Base-by-base conservation (phyloP, 1,284 basidiomycete species). In the Bondarzewia mesenterica region DNA sequence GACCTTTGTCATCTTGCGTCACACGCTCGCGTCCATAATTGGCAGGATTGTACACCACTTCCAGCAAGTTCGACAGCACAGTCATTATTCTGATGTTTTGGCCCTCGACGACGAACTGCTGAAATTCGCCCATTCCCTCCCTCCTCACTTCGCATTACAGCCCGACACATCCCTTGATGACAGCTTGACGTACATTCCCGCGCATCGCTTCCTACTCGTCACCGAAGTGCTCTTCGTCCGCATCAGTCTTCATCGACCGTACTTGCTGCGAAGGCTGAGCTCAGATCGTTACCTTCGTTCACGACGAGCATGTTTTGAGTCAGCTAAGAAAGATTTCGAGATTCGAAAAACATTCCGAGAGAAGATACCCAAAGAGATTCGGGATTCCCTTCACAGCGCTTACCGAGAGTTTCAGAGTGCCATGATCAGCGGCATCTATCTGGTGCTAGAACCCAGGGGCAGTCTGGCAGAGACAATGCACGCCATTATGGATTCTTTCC, bases 11-110 rank as follows among this genome's bases (percentile, higher is more conserved):
- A 92, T 95, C 53, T 74, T 97, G 29, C 77, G 93, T 29, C 88
- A 94, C 59, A 77, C 80, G 42, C 75, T 97, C 16, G 86, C 90
- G 16, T 73, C 74, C 42, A 88, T 95, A 52, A 94, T 94, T 53
- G 94, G 93, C 22, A 81, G 84, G 39, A 93, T 97, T 59, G 92
- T 93, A 42, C 93, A 95, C 60, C 91, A 95, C 65, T 97, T 94
- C 67, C 94, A 97, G 64, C 89, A 92, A 67, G 83, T 95, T 18
- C 78, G 85, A 48, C 80, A 82, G 46, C 78, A 77, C 45, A 86
- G 85, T 45, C 87, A 90, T 58, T 96, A 96, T 62, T 78, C 82
- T 12, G 92, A 96, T 59, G 90, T 94, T 35, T 66, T 89, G 38
- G 69, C 75, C 1, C 73, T 97, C 43, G 93, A 97, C 60, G 87